These are phyloP conservation scores for Mycena albidolilacea DNA, from an alignment of 768 basidiomycete genomes.

Conservation along the genomic window DNA sequence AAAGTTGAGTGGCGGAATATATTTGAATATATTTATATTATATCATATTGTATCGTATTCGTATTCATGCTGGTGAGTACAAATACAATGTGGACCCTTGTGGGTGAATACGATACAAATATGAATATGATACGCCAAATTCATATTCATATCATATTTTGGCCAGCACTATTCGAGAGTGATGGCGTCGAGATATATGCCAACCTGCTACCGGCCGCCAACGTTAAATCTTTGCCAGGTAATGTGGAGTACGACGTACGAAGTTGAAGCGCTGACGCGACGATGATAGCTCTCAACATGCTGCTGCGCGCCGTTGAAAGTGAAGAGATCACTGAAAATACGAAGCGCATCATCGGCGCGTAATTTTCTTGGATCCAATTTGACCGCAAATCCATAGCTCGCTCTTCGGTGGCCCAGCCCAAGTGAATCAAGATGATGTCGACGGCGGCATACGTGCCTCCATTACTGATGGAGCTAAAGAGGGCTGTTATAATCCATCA, in stretches of 20 bases:
- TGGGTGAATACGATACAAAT: no score
- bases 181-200: slow-evolving; percentile 33
- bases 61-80: no score
- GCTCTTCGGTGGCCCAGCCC: slow-evolving; percentile 34
- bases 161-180: no score
- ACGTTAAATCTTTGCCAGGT: slow-evolving; percentile 35
- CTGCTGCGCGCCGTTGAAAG: slow-evolving; percentile 32
- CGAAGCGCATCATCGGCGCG: slow-evolving; percentile 31
- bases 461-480: slow-evolving; percentile 27
- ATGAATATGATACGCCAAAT: no score
- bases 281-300: slow-evolving; percentile 33
- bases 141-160: no score
- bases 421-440: slow-evolving; percentile 30
- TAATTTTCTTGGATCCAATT: not conserved
- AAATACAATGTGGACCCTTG: no score
- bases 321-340: slow-evolving; percentile 28
- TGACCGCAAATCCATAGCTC: slow-evolving; percentile 1
- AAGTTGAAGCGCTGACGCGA: not conserved
- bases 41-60: no score
- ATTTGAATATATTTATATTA: no score
- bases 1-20: no score
- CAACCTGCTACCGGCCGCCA: slow-evolving; percentile 29
- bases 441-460: slow-evolving; percentile 31
- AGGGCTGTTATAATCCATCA: slow-evolving; percentile 27
- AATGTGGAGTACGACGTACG: no score